Base-by-base conservation (phyloP, 257 asterid genomes). In the Cinchona pubescens region DNA sequence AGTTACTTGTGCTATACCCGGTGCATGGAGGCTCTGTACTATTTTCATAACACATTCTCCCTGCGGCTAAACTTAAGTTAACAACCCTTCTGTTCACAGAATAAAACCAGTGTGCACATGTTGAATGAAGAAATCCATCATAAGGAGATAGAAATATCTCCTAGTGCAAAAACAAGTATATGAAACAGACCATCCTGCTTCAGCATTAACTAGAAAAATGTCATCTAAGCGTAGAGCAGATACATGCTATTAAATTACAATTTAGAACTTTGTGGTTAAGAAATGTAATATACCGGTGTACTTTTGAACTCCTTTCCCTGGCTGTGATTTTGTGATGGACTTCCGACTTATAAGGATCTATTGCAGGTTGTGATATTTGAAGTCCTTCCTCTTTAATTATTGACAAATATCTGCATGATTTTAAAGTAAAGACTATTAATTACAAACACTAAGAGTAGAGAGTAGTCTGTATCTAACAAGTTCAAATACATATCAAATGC, bases 291-390 rank as follows among this genome's bases (percentile, higher is more conserved):
- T 87, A 89, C 96, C 97, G 73, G 77, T 89, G 97, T 71, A 88
- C 84, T 75, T 74, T 86, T 34, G 92, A 90, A 10, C 76, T 82
- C 48, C 40, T 78, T 43, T 82, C 72, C 69, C 90, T 86, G 13
- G 83, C 88, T 2, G 97, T 88, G 73, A 90, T 80, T 78, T 73
- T 78, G 86, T 92, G 86, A 87, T 90, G 96, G 69, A 86, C 83
- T 75, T 86, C 90, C 0, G 96, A 87, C 75, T 51, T 71, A 37
- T 79, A 73, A 82, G 91, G 82, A 80, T 87, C 93, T 15, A 90
- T 81, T 58, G 94, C 97, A n/a, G 97, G 97, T 76, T 90, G 97
- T 76, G 97, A 92, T 83, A 92, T 90, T 74, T 86, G 87, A 74
- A 92, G 90, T 46, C 91, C 94, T 83, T 86, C 94, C 73, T 86